Evolutionary conservation across 768 basidiomycete species (phyloP).

Genomic region (Suillus subaureus): DNA sequence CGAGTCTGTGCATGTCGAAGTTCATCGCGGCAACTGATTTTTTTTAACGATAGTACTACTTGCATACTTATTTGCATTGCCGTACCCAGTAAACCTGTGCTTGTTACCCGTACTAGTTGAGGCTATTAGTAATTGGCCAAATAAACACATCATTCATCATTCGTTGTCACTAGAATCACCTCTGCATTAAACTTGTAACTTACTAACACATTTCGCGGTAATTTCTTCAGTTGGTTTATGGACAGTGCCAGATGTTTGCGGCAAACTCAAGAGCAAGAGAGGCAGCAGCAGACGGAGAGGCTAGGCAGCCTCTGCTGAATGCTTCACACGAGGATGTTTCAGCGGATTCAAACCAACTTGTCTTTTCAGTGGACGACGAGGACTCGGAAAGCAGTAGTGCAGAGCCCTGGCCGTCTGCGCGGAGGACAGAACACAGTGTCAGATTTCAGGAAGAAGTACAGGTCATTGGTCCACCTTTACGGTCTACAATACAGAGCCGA

Average conservation of each 20-base stretch:
- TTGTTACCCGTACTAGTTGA: background rate
- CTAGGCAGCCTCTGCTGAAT: slow-evolving; percentile 60
- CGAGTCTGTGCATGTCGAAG: background rate
- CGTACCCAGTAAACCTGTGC: background rate
- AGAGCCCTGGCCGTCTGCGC: slow-evolving; percentile 35
- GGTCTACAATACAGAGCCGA: slow-evolving; percentile 75
- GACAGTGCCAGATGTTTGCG: slow-evolving; percentile 29
- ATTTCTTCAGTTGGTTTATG: slow-evolving; percentile 20
- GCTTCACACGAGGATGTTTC: slow-evolving; percentile 43
- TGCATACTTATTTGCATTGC: background rate
- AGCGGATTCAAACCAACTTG: slow-evolving; percentile 33
- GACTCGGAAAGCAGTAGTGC: slow-evolving; percentile 45
- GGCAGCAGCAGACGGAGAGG: slow-evolving; percentile 38
- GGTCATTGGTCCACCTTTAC: slow-evolving; percentile 65
- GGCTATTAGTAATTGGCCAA: background rate
- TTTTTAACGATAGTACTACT: background rate
- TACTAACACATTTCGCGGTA: background rate
- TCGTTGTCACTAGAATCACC: background rate
- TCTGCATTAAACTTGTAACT: background rate
- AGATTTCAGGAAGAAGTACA: slow-evolving; percentile 72
- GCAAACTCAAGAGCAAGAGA: slow-evolving; percentile 33
- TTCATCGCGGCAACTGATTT: background rate
- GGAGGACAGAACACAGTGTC: slow-evolving; percentile 49
- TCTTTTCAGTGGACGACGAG: slow-evolving; percentile 63
- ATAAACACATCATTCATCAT: background rate